Base-by-base conservation (phyloP, 495 filamentous ascomycete genomes). In the Penicillium parvum region DNA sequence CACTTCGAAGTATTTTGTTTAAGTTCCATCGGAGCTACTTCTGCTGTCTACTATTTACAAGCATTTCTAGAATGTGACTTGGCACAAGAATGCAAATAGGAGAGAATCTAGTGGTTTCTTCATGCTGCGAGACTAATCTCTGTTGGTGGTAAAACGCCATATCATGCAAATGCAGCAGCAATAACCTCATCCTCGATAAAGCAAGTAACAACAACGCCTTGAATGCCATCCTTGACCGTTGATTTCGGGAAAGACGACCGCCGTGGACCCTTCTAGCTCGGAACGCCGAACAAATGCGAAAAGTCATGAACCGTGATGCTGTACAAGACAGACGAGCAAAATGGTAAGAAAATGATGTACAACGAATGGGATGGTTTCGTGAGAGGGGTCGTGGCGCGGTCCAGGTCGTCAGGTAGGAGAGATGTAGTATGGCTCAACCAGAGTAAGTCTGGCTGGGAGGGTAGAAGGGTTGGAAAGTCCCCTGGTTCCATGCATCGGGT, bases 401-500 rank as follows among this genome's bases (percentile, higher is more conserved):
- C 32, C n/a, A 57, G 22, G 27, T 55, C 52, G 47, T 58, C 14
- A 55, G 36, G 32, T 37, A 49, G 28, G 17, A 47, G 36, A 52
- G 27, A 52, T 29, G 33, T 34, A 17, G 12, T n/a, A 26, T 8
- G 21, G 17, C 43, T 57, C 40, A 63, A 42, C 43, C 45, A 25
- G 61, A 50, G 41, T 57, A 70, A 27, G 47, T 54, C 68, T 75
- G 53, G 49, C 69, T 53, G 40, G 58, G 32, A 61, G 66, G 61
- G 59, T 78, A 65, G 43, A 55, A 57, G 26, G 60, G 52, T 40
- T 65, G 53, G 46, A 51, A 56, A 20, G 52, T 49, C 7, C 56
- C 57, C 26, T 74, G 71, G 11, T 56, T 60, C 68, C 71, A 75
- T 6, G 67, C 60, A 15, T 76, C 71, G 2, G 67, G 69, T 20